phyloP scores from a whole-genome alignment of 768 basidiomycete genomes.

The Lactifluus rugatus region DNA sequence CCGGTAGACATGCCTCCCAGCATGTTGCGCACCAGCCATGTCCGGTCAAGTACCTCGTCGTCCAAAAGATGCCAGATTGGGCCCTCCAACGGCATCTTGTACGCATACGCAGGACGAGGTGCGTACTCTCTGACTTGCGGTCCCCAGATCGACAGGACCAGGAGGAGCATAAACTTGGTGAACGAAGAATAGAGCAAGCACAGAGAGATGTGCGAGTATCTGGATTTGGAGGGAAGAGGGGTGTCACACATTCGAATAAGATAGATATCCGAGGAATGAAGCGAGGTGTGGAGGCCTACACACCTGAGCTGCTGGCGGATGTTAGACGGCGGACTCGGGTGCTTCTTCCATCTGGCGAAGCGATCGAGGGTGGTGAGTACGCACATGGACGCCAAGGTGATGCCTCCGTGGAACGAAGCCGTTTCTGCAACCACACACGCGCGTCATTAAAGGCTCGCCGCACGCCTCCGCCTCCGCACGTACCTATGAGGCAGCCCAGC shows the following conservation, averaged over 20 bases:
- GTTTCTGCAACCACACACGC: slow-evolving; percentile 43
- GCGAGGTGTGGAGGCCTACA: not conserved
- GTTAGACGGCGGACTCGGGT: slow-evolving; percentile 6
- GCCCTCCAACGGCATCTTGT: slow-evolving; percentile 25
- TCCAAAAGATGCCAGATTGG: slow-evolving; percentile 48
- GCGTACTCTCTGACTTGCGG: slow-evolving; percentile 31
- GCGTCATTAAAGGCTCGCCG: not conserved
- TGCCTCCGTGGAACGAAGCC: slow-evolving; percentile 59
- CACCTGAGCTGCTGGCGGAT: slow-evolving; percentile 16
- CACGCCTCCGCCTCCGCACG: too few species aligned
- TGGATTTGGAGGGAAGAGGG: slow-evolving; percentile 23
- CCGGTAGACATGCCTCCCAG: slow-evolving; percentile 83
- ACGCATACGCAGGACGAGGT: slow-evolving; percentile 19
- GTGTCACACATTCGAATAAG: too few species aligned
- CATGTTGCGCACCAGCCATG: slow-evolving; percentile 77
- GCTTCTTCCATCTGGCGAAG: slow-evolving; percentile 24
- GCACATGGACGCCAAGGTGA: slow-evolving; percentile 47
- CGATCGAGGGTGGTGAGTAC: slow-evolving; percentile 37
- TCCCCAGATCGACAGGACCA: slow-evolving; percentile 72
- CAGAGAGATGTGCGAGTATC: slow-evolving; percentile 68
- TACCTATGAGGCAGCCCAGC: slow-evolving; percentile 56
- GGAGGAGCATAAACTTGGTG: slow-evolving; percentile 76
- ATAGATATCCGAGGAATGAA: too few species aligned
- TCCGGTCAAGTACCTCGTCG: slow-evolving; percentile 66
- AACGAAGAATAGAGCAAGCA: slow-evolving; percentile 75